These are phyloP conservation scores for Dalbergia cochinchinensis DNA, from an alignment of 306 rosid species.

Conservation along the genomic window DNA sequence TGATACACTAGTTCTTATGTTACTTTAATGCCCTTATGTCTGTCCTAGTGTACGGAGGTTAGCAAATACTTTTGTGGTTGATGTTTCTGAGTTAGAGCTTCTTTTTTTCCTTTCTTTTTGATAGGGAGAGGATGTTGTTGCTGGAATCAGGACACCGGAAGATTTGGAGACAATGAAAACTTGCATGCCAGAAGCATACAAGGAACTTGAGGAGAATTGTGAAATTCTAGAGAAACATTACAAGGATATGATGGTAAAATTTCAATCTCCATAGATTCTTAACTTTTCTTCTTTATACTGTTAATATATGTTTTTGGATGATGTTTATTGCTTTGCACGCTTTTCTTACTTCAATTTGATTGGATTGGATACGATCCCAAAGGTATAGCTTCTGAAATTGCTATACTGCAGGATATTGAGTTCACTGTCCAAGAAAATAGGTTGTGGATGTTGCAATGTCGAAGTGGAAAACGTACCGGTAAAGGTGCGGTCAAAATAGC, in stretches of 20 bases:
- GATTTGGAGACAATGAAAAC: slow-evolving; percentile 80
- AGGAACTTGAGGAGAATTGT: slow-evolving; percentile 91
- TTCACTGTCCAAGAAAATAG: slow-evolving; percentile 98
- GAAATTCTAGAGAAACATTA: slow-evolving; percentile 90
- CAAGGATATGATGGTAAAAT: slow-evolving; percentile 95
- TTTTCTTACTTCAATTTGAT: not conserved
- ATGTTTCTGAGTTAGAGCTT: not conserved
- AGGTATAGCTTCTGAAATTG: slow-evolving; percentile 26
- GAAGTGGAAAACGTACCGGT: slow-evolving; percentile 91
- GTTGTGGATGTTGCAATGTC: slow-evolving; percentile 99
- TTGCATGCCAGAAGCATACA: slow-evolving; percentile 93
- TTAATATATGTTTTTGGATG: not conserved
- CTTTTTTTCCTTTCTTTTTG: not conserved
- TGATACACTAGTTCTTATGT: slow-evolving; percentile 33
- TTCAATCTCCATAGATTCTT: not conserved
- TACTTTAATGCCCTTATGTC: slow-evolving; percentile 13
- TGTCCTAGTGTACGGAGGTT: not conserved
- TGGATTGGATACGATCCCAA: not conserved
- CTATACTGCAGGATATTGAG: slow-evolving; percentile 80
- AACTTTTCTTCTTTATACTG: not conserved
- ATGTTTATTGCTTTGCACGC: not conserved
- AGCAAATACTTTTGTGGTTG: slow-evolving; percentile 20
- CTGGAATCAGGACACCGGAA: slow-evolving; percentile 96
- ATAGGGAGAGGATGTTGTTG: slow-evolving; percentile 99
- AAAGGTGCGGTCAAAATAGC: slow-evolving; percentile 95